Evolutionary conservation across 257 asterid species (phyloP).

Genomic region (Fraxinus pennsylvanica): DNA sequence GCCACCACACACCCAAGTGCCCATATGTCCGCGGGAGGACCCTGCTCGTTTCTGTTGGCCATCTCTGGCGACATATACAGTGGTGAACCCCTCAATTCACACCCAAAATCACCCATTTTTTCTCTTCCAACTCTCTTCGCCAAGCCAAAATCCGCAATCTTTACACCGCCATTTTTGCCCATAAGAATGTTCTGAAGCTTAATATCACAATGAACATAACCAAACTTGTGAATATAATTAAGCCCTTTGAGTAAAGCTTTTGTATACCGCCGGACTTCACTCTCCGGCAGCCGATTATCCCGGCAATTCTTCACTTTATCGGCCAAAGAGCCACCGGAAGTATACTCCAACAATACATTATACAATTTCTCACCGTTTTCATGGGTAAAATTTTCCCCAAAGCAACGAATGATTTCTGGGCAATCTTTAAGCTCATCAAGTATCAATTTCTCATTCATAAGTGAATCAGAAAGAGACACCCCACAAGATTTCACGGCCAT

Average conservation of each 20-base stretch:
- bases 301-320: background rate
- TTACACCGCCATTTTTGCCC: background rate
- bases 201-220: conserved; percentile 27
- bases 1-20: conserved; percentile 28
- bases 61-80: conserved; percentile 31
- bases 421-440: conserved; percentile 23
- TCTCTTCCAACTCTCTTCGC: conserved; percentile 13
- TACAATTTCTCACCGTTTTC: conserved; percentile 25
- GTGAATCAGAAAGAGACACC: conserved; percentile 9
- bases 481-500: conserved; percentile 25
- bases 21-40: conserved; percentile 28
- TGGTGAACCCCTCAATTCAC: conserved; percentile 30
- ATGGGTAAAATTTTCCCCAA: conserved; percentile 14
- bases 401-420: conserved; percentile 20
- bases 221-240: conserved; percentile 12
- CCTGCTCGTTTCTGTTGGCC: conserved; percentile 23
- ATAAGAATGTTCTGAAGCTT: conserved; percentile 27
- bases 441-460: conserved; percentile 23
- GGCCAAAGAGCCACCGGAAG: conserved; percentile 20
- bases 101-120: conserved; percentile 8
- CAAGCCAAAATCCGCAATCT: conserved; percentile 29
- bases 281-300: conserved; percentile 10
- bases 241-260: conserved; percentile 21
- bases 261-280: conserved; percentile 3
- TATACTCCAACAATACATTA: conserved; percentile 23